These are phyloP conservation scores for Acorus gramineus DNA, from an alignment of 106 monocot genomes.

Conservation along the genomic window DNA sequence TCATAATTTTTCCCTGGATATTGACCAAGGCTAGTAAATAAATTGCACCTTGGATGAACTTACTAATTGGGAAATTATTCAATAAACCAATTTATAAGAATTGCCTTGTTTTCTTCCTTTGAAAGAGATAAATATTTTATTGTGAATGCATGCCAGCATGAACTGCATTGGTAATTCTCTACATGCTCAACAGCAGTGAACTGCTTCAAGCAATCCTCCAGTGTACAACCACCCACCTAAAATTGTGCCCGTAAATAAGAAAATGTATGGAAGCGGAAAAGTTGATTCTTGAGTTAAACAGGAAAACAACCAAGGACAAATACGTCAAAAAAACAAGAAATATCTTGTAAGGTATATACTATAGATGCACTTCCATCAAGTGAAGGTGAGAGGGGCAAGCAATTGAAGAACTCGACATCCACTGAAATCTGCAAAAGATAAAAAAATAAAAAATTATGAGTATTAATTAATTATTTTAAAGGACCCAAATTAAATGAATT, in stretches of 20 bases:
- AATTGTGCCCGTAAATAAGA: constrained; percentile 7
- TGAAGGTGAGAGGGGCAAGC: constrained; percentile 66
- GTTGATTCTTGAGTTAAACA: constrained; percentile 3
- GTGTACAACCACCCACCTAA: constrained; percentile 55
- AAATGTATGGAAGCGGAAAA: constrained; percentile 1
- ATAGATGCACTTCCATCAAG: constrained; percentile 28
- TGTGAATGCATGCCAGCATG: constrained; percentile 70
- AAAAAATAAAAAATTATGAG: background rate
- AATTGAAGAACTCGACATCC: constrained; percentile 69
- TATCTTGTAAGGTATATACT: constrained; percentile 28
- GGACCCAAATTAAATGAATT: too few relatives aligned
- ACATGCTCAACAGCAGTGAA: constrained; percentile 55
- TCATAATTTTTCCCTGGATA: constrained; percentile 49
- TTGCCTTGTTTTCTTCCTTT: constrained; percentile 54
- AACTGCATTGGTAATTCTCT: constrained; percentile 52
- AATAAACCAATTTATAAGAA: background rate
- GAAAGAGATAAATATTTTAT: constrained; percentile 44
- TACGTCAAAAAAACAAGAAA: constrained; percentile 12
- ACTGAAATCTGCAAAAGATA: constrained; percentile 46
- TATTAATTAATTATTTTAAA: background rate
- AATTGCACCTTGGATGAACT: too few relatives aligned
- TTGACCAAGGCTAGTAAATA: background rate
- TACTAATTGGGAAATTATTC: too few relatives aligned
- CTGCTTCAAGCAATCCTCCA: constrained; percentile 62
- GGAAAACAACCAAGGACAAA: constrained; percentile 6